Percentiles rank a stretch among this genome's conserved stretches.
Conservation (phyloP, 441 rosid species). For the Populus trichocarpa region DNA sequence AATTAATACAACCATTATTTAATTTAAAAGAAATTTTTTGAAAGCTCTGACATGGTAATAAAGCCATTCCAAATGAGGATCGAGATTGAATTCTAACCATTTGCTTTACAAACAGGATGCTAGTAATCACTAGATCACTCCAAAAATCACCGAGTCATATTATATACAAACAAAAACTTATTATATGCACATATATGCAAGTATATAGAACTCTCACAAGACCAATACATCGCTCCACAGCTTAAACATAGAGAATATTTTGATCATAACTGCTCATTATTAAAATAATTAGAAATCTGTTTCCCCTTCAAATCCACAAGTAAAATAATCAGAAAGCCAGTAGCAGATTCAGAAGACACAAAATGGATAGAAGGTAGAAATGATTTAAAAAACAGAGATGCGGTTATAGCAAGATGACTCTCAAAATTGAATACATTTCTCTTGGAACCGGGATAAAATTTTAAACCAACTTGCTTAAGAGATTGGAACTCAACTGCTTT, state of each 20-base stretch:
- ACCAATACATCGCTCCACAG: neutral
- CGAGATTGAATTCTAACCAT: neutral
- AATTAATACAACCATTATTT: too few relatives aligned
- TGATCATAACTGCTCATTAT: neutral
- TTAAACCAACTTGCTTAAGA: neutral
- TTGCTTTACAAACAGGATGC: neutral
- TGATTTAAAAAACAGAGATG: neutral
- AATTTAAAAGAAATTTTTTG: too few relatives aligned
- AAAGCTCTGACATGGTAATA: neutral
- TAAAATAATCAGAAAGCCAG: neutral
- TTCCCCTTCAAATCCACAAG: neutral
- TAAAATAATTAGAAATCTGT: neutral
- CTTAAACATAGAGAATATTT: neutral
- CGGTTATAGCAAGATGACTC: neutral
- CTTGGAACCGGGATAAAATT: neutral
- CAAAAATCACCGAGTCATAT: neutral
- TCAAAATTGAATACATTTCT: neutral
- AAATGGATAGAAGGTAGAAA: neutral
- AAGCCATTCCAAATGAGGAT: neutral
- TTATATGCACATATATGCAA: neutral
- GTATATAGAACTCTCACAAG: neutral
- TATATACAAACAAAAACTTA: neutral
- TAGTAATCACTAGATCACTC: neutral
- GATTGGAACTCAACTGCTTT: neutral
- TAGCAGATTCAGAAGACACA: neutral